Evolutionary conservation across 805 yeast genomes (phyloP), one percentile per base, ranked within the genome.

Genomic region (Millerozyma acaciae): DNA sequence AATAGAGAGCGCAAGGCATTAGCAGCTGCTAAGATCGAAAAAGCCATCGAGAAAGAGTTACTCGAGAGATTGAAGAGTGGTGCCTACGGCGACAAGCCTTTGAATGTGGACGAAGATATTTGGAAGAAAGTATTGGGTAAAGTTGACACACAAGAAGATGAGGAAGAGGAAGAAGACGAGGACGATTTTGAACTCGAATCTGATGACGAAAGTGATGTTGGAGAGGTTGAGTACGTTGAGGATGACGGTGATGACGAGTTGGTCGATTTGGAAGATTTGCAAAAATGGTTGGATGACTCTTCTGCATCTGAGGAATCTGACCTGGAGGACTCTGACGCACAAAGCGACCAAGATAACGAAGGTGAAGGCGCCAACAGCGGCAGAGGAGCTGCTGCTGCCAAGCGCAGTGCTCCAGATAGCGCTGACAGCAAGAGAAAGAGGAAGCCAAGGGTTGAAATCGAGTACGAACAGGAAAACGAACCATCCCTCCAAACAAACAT

Each of bases 71-170:
- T 93, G 53, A 93, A 93, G 78, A 80, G 90, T 53, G 98, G 98
- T 40, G 97, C 97, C 2, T 93, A 93, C 56, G 98, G 98, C 45
- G 97, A 93, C 55, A 86, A 90, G 60, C 98, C 98, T 36, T 70
- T 93, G 55, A 93, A 93, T 53, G 97, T 93, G 22, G 97, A 93
- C 51, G 96, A 90, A 53, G 81, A 81, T 63, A 78, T 93, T 39
- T 93, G 98, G 98, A 82, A 83, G 73, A 85, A 80, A 67, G 94
- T 93, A 16, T 75, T 93, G 67, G 88, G 89, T 40, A 73, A 67
- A 42, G 74, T 75, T 46, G 80, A 69, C 35, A 62, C 65, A 17
- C 63, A 62, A 26, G 74, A 73, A 34, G 80, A 80, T 37, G 83
- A 81, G 48, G 90, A 83, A 42, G 64, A 63, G 24, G 80, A 76